Evolutionary conservation across 2,329 filamentous ascomycete species (phyloP), one percentile per base, ranked within the genome.

Genomic region (Cordyceps javanica): DNA sequence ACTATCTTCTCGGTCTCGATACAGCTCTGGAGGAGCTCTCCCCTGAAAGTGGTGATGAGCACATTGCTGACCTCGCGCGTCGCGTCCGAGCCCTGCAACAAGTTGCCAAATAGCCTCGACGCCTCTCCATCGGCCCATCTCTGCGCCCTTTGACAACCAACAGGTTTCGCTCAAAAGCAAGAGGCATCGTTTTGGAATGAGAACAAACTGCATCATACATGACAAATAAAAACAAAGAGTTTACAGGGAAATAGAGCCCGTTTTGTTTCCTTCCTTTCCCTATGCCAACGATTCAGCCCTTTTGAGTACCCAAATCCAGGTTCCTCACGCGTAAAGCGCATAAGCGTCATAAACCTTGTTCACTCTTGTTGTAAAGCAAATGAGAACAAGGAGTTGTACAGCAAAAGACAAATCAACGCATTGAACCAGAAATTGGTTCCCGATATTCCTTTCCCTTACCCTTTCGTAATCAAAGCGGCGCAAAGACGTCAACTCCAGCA

Each of bases 1-100:
- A 97, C 68, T 99, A 99, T 72, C 77, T 99, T 42, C 87, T 90
- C 68, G 80, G 86, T 63, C 77, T 99, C 44, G 90, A 97, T 68
- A 76, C 77, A 58, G 90, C 90, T 7, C 78, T 99, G 63, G 73
- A 85, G 59, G 83, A 82, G 30, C 74, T 97, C 63, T 87, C 89
- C 61, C 75, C 82, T 2, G 89, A 90, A 54, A 94, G 89, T 68
- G 85, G 84, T 3, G 94, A 97, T 75, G 81, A 80, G 61, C 93
- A 99, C 77, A 81, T 99, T 55, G 86, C 82, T 51, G 92, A 97
- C 72, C 75, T 99, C 64, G 90, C 90, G 16, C 73, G 77, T 58
- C 81, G 90, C 55, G 87, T 94, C 44, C 82, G 85, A 66, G 80
- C 76, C 53, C 78, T 96, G 55, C 67, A 67, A 52, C 62, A 57